phyloP scores from a whole-genome alignment of 163 green algal genomes.

The Trebouxia gelatinosa region DNA sequence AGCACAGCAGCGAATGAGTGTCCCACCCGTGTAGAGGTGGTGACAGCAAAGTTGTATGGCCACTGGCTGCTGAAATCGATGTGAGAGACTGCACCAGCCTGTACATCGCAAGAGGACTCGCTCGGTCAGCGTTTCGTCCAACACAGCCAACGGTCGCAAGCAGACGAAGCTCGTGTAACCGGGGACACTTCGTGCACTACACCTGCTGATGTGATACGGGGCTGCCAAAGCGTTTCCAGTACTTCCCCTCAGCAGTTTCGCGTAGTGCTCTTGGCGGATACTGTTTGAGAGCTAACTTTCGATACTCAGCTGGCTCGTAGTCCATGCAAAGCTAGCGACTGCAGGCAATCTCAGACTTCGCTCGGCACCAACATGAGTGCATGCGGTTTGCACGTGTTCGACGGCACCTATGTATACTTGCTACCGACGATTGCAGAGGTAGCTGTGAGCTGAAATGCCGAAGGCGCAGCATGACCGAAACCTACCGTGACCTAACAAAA shows the following conservation, averaged over 20 bases:
- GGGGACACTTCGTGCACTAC: not conserved
- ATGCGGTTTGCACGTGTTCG: too few relatives aligned
- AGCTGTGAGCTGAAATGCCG: too few relatives aligned
- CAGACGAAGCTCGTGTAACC: not conserved
- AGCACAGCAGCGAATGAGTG: too few relatives aligned
- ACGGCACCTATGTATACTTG: too few relatives aligned
- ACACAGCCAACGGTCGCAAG: too few relatives aligned
- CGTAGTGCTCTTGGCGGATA: slow-evolving; percentile 63
- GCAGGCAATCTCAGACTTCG: too few relatives aligned
- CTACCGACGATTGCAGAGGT: too few relatives aligned
- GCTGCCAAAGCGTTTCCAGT: slow-evolving; percentile 75
- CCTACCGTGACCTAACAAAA: too few relatives aligned
- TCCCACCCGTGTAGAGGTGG: slow-evolving; percentile 82
- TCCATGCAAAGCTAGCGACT: too few relatives aligned
- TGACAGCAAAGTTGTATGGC: slow-evolving; percentile 84
- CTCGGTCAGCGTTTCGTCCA: too few relatives aligned
- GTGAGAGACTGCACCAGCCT: slow-evolving; percentile 76
- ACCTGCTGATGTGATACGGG: slow-evolving; percentile 74
- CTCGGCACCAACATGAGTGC: too few relatives aligned
- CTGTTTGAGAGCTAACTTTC: slow-evolving; percentile 65
- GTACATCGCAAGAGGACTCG: slow-evolving; percentile 14
- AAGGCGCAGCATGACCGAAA: too few relatives aligned
- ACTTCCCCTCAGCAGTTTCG: slow-evolving; percentile 85
- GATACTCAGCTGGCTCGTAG: slow-evolving; percentile 25
- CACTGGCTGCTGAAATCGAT: slow-evolving; percentile 75